A percentile compares a stretch with the other conserved stretches of the same genome.
phyloP scores from a whole-genome alignment of 768 basidiomycete species.

The Macrocybe gigantea region DNA sequence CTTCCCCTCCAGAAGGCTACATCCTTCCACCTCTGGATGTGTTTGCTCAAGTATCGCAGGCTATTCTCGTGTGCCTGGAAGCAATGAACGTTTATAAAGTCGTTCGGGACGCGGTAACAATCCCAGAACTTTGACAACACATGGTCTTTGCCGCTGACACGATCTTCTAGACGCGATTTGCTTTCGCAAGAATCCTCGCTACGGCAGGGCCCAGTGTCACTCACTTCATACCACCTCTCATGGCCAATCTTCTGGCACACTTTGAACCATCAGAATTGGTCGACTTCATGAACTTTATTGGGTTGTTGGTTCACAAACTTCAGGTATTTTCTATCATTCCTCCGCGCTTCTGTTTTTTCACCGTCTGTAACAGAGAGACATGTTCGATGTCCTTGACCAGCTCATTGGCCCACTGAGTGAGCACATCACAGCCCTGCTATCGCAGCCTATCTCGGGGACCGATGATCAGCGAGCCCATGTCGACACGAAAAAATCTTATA shows the following conservation, averaged over 20 bases:
- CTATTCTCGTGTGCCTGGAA: slow-evolving; percentile 81
- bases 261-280: slow-evolving; percentile 90
- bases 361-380: slow-evolving; percentile 53
- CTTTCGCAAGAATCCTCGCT: slow-evolving; percentile 89
- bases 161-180: slow-evolving; percentile 70
- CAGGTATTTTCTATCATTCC: slow-evolving; percentile 44
- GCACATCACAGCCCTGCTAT: slow-evolving; percentile 74
- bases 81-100: slow-evolving; percentile 83
- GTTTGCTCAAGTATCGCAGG: slow-evolving; percentile 82
- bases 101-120: slow-evolving; percentile 84
- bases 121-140: slow-evolving; percentile 6
- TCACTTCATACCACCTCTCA: slow-evolving; percentile 81
- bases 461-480: slow-evolving; percentile 77
- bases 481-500: slow-evolving; percentile 86
- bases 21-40: slow-evolving; percentile 68
- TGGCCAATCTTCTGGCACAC: slow-evolving; percentile 84
- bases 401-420: slow-evolving; percentile 81
- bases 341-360: slow-evolving; percentile 1
- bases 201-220: slow-evolving; percentile 82
- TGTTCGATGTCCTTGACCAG: slow-evolving; percentile 86
- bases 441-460: slow-evolving; percentile 79
- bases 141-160: too few species aligned
- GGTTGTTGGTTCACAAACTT: slow-evolving; percentile 83
- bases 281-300: slow-evolving; percentile 95
- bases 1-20: slow-evolving; percentile 58